These are phyloP conservation scores for Rhytidhysteron rufulum DNA, from an alignment of 2,329 filamentous ascomycete genomes.

Conservation along the genomic window DNA sequence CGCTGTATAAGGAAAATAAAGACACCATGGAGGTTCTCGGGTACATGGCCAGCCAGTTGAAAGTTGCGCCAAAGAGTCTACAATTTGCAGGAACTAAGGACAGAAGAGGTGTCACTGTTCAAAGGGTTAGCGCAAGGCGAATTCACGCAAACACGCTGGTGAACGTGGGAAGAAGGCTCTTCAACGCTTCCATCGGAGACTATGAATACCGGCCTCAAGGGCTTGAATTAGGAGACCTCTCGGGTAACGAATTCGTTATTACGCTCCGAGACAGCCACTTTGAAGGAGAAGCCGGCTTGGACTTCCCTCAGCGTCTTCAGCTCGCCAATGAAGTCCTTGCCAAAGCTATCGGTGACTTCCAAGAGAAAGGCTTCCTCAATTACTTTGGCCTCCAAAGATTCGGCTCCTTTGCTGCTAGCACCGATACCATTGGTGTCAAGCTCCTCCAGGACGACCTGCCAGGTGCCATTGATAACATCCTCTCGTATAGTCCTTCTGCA, in stretches of 20 bases:
- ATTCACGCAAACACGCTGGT: constrained; percentile 61
- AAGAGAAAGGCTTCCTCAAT: constrained; percentile 82
- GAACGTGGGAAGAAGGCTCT: constrained; percentile 57
- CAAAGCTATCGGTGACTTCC: constrained; percentile 63
- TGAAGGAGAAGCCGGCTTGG: constrained; percentile 38
- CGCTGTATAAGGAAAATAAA: constrained; percentile 93
- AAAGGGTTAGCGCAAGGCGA: constrained; percentile 68
- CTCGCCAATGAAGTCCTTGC: constrained; percentile 51
- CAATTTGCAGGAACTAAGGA: constrained; percentile 90
- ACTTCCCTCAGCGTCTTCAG: constrained; percentile 35
- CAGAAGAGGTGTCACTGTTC: constrained; percentile 77
- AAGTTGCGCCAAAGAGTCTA: constrained; percentile 64
- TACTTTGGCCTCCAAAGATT: constrained; percentile 98
- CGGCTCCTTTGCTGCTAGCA: constrained; percentile 80
- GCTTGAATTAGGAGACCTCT: constrained; percentile 77
- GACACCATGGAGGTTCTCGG: constrained; percentile 90
- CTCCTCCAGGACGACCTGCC: constrained; percentile 80
- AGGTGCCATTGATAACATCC: constrained; percentile 71
- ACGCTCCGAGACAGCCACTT: constrained; percentile 82
- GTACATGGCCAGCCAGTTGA: constrained; percentile 70
- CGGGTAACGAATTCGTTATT: constrained; percentile 90
- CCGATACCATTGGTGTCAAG: constrained; percentile 77
- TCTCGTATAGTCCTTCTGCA: constrained; percentile 66
- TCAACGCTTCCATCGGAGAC: constrained; percentile 67
- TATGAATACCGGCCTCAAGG: constrained; percentile 71